Evolutionary conservation across 495 filamentous ascomycete genomes (phyloP), one percentile per base, ranked within the genome.

Genomic region (Aspergillus kassunensis): DNA sequence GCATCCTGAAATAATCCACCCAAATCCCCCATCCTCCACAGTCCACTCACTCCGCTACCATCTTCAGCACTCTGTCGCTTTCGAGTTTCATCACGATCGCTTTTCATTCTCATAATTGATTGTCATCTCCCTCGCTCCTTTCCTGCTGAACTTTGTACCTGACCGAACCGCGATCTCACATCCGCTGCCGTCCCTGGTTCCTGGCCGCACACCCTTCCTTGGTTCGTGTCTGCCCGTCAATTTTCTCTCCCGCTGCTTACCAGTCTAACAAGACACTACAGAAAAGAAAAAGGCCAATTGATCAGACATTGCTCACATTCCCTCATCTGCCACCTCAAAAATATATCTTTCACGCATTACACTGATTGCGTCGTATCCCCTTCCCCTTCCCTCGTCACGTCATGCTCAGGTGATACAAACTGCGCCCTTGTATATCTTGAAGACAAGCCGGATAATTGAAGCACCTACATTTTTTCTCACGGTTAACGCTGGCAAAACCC

Each of bases 381-480:
- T n/a, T 31, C 44, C 25, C 23, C 25, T 30, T 31, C 25, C 39
- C 37, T 36, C 51, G 45, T 54, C 51, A 56, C 53, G 49, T 53
- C 45, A 63, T 63, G 56, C 54, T 42, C 48, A 41, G 54, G 53
- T 53, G 34, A 49, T 49, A 49, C 45, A 51, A 19, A 36, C 27
- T 15, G 11, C 49, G 41, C 46, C 35, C 49, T 54, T 46, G 42
- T 24, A 16, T 33, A 24, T 16, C n/a, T 27, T 44, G 19, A 29
- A 29, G n/a, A 23, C 49, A 19, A 29, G 21, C 23, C 39, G 20
- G 37, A 44, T 37, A 31, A 29, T 23, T 35, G 33, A 33, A 36
- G 29, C 37, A 25, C 33, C 29, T 29, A 16, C 46, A 43, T 44
- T 13, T 12, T 24, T 39, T 35, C n/a, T 31, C 27, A 30, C 11